Evolutionary conservation across 768 basidiomycete genomes (phyloP), one percentile per base, ranked within the genome.

Genomic region (Tylopilus cervinicoccineus): DNA sequence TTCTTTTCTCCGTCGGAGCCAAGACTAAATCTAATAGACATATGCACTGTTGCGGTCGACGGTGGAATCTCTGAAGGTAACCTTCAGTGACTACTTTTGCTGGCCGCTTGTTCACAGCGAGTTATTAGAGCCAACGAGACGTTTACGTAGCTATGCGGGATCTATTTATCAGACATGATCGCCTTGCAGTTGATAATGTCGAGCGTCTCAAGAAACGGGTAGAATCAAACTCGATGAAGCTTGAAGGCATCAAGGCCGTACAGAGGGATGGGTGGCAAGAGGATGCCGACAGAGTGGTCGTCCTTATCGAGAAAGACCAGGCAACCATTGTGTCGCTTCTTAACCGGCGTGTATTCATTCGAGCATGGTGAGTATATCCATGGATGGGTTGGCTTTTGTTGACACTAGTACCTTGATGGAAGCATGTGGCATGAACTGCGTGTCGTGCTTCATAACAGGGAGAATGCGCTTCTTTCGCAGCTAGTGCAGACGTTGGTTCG

Each of bases 391-490:
- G n/a, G 39, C 26, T 31, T 17, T 47, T 34, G 32, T 38, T 51
- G 51, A 57, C 43, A 45, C 37, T 38, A 31, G 36, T 16, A 42
- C 44, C 38, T 32, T n/a, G 27, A 20, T 32, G 43, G 27, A 56
- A 93, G 93, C 55, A 80, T 96, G 79, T 97, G 93, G 93, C 89
- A 95, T 59, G 93, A 97, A 66, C 75, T 95, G n/a, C 83, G 90
- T 20, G 88, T 93, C 16, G 85, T 97, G 31, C 71, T 95, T 38
- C 93, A 96, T 66, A 93, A 94, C 55, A 76, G 87, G 46, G 93
- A 96, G 70, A 90, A 92, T 56, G 77, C 87, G 0, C 75, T 94
- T 29, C 68, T 94, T 23, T 86, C 87, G 0, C 75, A 84, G 52
- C 72, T 86, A 2, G 81, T 86, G 51, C 83, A 89, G 64, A 69